Evolutionary conservation across 2,329 filamentous ascomycete genomes (phyloP).

Genomic region (Fusarium aywerte): DNA sequence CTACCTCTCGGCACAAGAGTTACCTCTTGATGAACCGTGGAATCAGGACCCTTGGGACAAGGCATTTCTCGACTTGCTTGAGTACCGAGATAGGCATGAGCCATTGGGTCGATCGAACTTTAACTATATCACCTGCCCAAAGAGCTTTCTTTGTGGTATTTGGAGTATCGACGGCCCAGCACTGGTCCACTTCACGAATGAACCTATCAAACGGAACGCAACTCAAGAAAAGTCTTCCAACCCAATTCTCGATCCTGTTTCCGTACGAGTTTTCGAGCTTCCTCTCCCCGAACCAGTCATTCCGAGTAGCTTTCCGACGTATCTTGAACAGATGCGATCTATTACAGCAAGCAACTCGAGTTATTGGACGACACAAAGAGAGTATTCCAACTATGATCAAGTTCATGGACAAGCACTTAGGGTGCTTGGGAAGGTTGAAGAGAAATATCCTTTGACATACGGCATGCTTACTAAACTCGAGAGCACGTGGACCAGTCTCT

Average conservation of each 20-base stretch:
- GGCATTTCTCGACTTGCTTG: neutral
- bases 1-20: neutral
- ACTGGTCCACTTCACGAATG: neutral
- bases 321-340: neutral
- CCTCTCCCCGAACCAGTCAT: neutral
- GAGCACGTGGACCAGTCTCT: neutral
- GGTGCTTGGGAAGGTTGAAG: neutral
- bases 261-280: neutral
- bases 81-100: neutral
- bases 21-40: neutral
- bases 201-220: accelerated
- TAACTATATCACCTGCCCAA: neutral
- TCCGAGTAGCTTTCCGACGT: neutral
- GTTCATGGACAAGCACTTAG: neutral
- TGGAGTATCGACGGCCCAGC: neutral
- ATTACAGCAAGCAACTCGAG: neutral
- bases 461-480: neutral
- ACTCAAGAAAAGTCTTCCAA: accelerated
- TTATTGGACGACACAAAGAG: neutral
- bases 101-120: neutral
- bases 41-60: neutral
- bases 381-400: neutral
- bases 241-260: neutral
- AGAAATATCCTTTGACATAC: neutral
- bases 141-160: neutral